Conservation (phyloP, 192 early-diverging fungal genomes). For the Podila epigama region DNA sequence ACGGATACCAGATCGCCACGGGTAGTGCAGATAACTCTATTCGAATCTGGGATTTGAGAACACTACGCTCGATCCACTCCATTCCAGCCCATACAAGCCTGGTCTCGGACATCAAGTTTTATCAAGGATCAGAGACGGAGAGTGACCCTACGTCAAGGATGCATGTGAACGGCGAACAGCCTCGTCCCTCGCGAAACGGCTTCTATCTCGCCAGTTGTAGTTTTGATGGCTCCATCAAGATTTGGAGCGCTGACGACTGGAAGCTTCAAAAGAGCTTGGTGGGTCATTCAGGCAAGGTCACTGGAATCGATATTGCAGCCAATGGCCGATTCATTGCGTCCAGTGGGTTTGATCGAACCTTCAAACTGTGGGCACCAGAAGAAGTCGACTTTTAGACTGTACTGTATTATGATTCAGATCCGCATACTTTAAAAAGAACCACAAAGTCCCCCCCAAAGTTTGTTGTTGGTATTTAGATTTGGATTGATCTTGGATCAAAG, state of each 20-base stretch:
- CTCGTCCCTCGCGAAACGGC: slow-evolving; percentile 57
- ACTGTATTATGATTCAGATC: not conserved
- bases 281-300: slow-evolving; percentile 91
- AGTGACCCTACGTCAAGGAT: slow-evolving; percentile 23
- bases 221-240: slow-evolving; percentile 91
- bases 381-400: slow-evolving; percentile 29
- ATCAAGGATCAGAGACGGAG: slow-evolving; percentile 9
- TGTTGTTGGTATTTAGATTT: no score
- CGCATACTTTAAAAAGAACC: not conserved
- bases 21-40: slow-evolving; percentile 93
- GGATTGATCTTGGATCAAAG: no score
- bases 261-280: slow-evolving; percentile 87
- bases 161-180: slow-evolving; percentile 37
- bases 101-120: slow-evolving; percentile 83
- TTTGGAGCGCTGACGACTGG: slow-evolving; percentile 95
- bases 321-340: slow-evolving; percentile 89
- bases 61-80: slow-evolving; percentile 74
- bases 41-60: slow-evolving; percentile 92
- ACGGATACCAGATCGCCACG: slow-evolving; percentile 91
- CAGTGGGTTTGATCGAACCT: slow-evolving; percentile 90
- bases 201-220: slow-evolving; percentile 81
- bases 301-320: slow-evolving; percentile 82
- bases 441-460: no score
- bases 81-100: slow-evolving; percentile 94
- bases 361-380: slow-evolving; percentile 87